Conservation (phyloP, 2,329 filamentous ascomycete species). For the Penicillium italicum region DNA sequence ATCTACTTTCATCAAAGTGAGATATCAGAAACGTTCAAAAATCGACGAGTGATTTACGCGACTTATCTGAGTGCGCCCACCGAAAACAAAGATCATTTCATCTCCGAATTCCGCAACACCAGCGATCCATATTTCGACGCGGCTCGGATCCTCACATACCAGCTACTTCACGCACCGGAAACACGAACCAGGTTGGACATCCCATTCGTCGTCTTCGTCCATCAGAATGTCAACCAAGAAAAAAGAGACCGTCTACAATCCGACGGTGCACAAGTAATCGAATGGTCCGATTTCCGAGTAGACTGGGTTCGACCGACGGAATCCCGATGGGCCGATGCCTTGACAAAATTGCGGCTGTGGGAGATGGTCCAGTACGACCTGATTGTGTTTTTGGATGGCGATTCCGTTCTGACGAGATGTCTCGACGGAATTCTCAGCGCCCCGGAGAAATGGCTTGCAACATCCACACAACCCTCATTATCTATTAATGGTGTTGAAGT, state of each 20-base stretch:
- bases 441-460: background rate
- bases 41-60: background rate
- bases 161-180: slow-evolving; percentile 5
- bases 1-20: background rate
- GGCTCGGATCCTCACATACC: slow-evolving; percentile 6
- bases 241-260: slow-evolving; percentile 1
- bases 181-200: background rate
- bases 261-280: background rate
- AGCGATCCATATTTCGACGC: slow-evolving; percentile 6
- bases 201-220: slow-evolving; percentile 5
- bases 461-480: background rate
- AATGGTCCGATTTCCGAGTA: background rate
- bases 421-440: background rate
- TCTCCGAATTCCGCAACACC: slow-evolving; percentile 2
- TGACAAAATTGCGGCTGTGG: slow-evolving; percentile 7
- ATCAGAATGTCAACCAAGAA: background rate
- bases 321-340: slow-evolving; percentile 1
- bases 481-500: background rate
- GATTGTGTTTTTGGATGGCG: slow-evolving; percentile 4
- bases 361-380: slow-evolving; percentile 5
- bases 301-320: slow-evolving; percentile 1
- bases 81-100: background rate
- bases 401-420: slow-evolving; percentile 1
- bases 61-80: background rate
- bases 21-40: too few relatives aligned